Base-by-base conservation (phyloP, 2,329 filamentous ascomycete genomes). In the Aspergillus sp. region DNA sequence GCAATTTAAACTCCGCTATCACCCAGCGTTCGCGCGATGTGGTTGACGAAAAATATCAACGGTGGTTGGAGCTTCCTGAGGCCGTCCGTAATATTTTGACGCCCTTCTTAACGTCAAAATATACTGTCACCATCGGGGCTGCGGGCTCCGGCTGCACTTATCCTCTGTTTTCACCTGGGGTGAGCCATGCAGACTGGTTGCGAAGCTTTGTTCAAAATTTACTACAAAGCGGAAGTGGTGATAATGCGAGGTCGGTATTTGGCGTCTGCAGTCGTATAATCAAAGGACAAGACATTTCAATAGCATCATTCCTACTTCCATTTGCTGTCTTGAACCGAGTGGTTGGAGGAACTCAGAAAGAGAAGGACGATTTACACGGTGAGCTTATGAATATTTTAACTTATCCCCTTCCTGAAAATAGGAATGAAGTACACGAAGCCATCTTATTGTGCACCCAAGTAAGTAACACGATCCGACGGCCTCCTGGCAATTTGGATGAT, bases 381-480 rank as follows among this genome's bases (percentile, higher is more conserved):
- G 96, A 99, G 74, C 76, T 99, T 24, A 80, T 89, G 57, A 82
- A 79, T 3, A 87, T 99, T 33, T 77, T 99, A n/a, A 77, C 86
- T 52, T 82, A 90, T 62, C 81, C 82, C 40, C 76, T 84, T n/a
- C 74, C 76, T 21, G 75, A 79, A 24, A 72, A 75, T 17, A 76
- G 77, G 15, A 85, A 88, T 61, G 73, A 81, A 35, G 84, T 90
- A 64, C 84, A 84, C 50, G 90, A 96, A 64, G 88, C 91, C 51
- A 84, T 91, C 67, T 90, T 93, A 68, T 81, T 90, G 52, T 96
- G 90, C 70, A 96, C 91, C 68, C 92, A 98, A 80, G 91, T 91
- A 79, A 77, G 82, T 59, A 39, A 2, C 12, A 19, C 12, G 15
- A 24, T 7, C 31, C 17, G 24, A 31, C 24, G 11, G 21, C 21